Conservation (phyloP, 2,329 filamentous ascomycete species). For the Salinomyces thailandicus region DNA sequence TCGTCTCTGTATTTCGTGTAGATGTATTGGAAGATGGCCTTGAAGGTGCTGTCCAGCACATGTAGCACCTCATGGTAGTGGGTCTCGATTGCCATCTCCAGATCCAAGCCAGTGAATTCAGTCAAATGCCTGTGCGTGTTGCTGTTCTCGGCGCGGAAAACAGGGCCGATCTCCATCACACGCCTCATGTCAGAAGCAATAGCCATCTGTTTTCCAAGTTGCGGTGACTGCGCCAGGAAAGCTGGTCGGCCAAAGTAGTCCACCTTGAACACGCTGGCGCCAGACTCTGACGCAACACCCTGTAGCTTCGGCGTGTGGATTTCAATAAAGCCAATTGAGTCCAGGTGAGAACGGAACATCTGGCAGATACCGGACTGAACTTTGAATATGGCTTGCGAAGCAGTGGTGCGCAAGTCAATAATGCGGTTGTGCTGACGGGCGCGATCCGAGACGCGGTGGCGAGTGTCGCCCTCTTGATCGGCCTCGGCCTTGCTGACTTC, state of each 20-base stretch:
- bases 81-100: conserved; percentile 84
- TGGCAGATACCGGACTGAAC: conserved; percentile 72
- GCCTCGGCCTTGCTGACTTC: conserved; percentile 51
- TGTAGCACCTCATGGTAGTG: conserved; percentile 82
- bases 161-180: conserved; percentile 81
- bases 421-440: conserved; percentile 70
- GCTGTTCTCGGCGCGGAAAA: conserved; percentile 90
- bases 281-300: conserved; percentile 81
- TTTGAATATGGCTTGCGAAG: conserved; percentile 79
- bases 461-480: conserved; percentile 45
- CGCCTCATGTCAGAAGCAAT: conserved; percentile 81
- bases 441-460: conserved; percentile 56
- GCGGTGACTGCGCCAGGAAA: conserved; percentile 84
- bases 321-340: conserved; percentile 71
- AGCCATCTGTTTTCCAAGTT: conserved; percentile 85
- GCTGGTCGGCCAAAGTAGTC: conserved; percentile 83
- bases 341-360: conserved; percentile 66
- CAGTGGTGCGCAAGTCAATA: conserved; percentile 73
- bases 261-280: conserved; percentile 81
- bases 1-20: conserved; percentile 61
- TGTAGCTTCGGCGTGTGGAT: conserved; percentile 91
- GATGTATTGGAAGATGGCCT: conserved; percentile 63
- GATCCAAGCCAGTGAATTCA: conserved; percentile 84
- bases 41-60: conserved; percentile 69
- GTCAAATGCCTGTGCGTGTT: conserved; percentile 92